phyloP scores from a whole-genome alignment of 768 basidiomycete species.

The Ramaria rubella region DNA sequence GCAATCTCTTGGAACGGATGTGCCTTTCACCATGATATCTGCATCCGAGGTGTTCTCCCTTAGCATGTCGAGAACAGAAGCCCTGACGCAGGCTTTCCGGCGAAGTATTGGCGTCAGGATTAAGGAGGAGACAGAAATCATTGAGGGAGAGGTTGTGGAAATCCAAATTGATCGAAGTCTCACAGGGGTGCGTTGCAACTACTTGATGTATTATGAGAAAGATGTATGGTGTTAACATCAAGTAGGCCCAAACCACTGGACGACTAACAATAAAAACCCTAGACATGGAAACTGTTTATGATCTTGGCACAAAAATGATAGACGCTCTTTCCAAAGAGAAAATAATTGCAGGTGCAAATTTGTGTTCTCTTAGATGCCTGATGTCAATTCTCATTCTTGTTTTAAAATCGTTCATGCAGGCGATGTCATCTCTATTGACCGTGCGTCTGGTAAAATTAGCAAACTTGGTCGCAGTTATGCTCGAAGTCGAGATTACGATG shows the following conservation, averaged over 20 bases:
- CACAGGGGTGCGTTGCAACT: constrained; percentile 65
- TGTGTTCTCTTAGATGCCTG: neutral
- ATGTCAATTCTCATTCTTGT: neutral
- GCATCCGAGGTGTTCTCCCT: constrained; percentile 97
- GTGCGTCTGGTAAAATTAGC: constrained; percentile 92
- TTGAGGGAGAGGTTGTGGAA: constrained; percentile 97
- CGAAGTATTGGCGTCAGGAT: constrained; percentile 96
- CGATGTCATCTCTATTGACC: constrained; percentile 95
- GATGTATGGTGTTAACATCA: neutral
- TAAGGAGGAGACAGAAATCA: constrained; percentile 95
- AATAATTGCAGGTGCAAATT: constrained; percentile 55
- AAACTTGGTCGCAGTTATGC: constrained; percentile 96
- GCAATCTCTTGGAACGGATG: constrained; percentile 87
- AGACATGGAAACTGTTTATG: constrained; percentile 99
- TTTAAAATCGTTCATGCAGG: constrained; percentile 41
- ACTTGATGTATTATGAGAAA: neutral
- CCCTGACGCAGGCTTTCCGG: constrained; percentile 92
- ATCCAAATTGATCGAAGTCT: constrained; percentile 96
- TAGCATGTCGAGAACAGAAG: constrained; percentile 98
- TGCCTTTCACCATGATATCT: constrained; percentile 97
- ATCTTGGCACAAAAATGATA: constrained; percentile 98
- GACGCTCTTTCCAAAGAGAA: constrained; percentile 97
- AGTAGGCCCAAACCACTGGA: constrained; percentile 92
- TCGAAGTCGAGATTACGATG: constrained; percentile 96
- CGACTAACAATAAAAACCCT: constrained; percentile 97